Evolutionary conservation across 371 early-diverging fungal genomes (phyloP).

Genomic region (Nematocida ironsii): DNA sequence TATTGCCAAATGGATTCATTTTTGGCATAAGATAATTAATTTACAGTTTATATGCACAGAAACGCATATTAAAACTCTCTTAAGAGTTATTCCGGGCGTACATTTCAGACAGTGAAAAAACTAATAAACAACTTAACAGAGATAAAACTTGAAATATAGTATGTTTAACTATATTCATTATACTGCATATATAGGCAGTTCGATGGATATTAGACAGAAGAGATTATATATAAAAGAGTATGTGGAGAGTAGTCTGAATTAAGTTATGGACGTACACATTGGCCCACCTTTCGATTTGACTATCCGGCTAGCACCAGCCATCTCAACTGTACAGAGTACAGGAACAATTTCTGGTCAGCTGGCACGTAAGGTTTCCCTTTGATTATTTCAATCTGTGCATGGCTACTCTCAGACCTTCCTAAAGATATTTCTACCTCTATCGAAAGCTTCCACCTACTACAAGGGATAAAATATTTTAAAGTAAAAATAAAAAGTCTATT

Average conservation of each 20-base stretch:
- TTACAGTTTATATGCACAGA: background rate
- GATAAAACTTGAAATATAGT: no score
- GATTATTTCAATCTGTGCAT: slow-evolving; percentile 50
- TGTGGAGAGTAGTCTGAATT: slow-evolving; percentile 63
- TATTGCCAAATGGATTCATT: background rate
- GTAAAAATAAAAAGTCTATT: slow-evolving; percentile 4
- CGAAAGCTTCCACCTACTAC: slow-evolving; percentile 60
- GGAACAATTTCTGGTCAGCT: slow-evolving; percentile 57
- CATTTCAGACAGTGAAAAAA: no score
- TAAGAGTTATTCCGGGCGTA: no score
- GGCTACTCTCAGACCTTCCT: slow-evolving; percentile 62
- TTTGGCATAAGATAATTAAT: background rate
- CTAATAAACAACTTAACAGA: no score
- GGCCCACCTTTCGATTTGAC: slow-evolving; percentile 61
- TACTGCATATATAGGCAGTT: no score
- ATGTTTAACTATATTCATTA: no score
- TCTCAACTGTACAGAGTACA: slow-evolving; percentile 48
- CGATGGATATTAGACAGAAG: background rate
- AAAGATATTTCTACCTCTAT: slow-evolving; percentile 51
- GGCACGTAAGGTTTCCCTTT: slow-evolving; percentile 48
- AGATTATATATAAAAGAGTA: slow-evolving; percentile 26
- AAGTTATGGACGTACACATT: slow-evolving; percentile 50
- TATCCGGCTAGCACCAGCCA: slow-evolving; percentile 61
- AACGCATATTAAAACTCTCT: no score
- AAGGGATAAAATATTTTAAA: slow-evolving; percentile 1